These are phyloP conservation scores for Phytopythium delawarense DNA, from an alignment of 352 stramenopile species.

Conservation along the genomic window DNA sequence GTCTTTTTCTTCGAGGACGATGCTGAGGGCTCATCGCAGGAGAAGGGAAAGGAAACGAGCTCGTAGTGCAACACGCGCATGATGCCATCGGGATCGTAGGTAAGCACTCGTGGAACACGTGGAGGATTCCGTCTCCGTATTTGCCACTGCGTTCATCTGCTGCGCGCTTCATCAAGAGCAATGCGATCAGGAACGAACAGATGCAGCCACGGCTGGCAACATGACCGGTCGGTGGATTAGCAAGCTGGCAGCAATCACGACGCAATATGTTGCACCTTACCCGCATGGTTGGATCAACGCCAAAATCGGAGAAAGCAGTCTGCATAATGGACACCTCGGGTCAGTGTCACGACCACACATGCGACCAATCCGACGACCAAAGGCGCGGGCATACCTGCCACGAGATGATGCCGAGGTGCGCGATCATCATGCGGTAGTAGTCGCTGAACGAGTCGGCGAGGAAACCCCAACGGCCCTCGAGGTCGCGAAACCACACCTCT, in stretches of 20 bases:
- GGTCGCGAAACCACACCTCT: slow-evolving; percentile 67
- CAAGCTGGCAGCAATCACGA: neutral
- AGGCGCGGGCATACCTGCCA: slow-evolving; percentile 44
- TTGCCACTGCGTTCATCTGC: neutral
- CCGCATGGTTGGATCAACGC: slow-evolving; percentile 44
- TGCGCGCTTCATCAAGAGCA: slow-evolving; percentile 32
- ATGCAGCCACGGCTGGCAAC: slow-evolving; percentile 63
- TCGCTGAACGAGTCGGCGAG: slow-evolving; percentile 61
- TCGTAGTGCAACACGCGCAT: neutral
- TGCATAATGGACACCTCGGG: slow-evolving; percentile 6
- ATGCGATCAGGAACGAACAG: slow-evolving; percentile 73
- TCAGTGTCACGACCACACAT: neutral
- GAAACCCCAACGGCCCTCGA: slow-evolving; percentile 61
- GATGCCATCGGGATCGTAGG: neutral
- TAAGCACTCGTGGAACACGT: neutral
- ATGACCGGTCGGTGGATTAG: neutral
- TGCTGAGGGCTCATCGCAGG: slow-evolving; percentile 8
- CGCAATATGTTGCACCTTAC: slow-evolving; percentile 9
- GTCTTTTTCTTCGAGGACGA: slow-evolving; percentile 70
- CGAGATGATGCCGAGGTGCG: slow-evolving; percentile 66
- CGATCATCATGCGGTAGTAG: slow-evolving; percentile 83
- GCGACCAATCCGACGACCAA: neutral
- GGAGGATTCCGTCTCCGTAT: neutral
- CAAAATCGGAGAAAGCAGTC: slow-evolving; percentile 58
- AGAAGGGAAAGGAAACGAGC: slow-evolving; percentile 7